A percentile compares a stretch with the other conserved stretches of the same genome.
These are phyloP conservation scores for Mycena haematopus DNA, from an alignment of 768 basidiomycete species.

Conservation along the genomic window DNA sequence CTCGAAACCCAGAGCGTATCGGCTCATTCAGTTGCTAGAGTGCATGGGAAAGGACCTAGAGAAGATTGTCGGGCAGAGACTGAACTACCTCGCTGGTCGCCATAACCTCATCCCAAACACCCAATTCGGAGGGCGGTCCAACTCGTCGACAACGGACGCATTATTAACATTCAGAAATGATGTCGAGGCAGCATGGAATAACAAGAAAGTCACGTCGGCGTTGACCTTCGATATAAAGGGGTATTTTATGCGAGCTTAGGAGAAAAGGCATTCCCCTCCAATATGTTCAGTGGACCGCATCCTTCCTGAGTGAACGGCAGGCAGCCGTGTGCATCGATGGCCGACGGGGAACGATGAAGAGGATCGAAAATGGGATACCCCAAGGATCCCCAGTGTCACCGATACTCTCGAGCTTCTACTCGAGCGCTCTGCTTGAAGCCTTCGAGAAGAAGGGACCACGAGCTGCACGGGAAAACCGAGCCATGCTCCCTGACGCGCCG, in stretches of 20 bases:
- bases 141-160: constrained; percentile 34
- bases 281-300: constrained; percentile 31
- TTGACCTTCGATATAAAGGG: constrained; percentile 40
- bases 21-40: neutral
- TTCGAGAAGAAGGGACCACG: constrained; percentile 24
- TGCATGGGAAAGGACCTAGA: neutral
- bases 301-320: constrained; percentile 35
- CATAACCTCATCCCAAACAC: constrained; percentile 33
- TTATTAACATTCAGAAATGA: constrained; percentile 35
- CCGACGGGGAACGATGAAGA: constrained; percentile 31
- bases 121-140: constrained; percentile 34
- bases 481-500: constrained; percentile 28
- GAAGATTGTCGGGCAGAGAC: neutral
- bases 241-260: constrained; percentile 35
- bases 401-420: constrained; percentile 36
- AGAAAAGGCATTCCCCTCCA: constrained; percentile 30
- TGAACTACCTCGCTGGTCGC: constrained; percentile 29
- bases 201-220: constrained; percentile 32
- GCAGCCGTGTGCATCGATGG: constrained; percentile 37
- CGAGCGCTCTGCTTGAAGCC: constrained; percentile 32
- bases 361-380: constrained; percentile 40
- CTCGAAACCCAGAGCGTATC: neutral
- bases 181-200: constrained; percentile 34
- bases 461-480: constrained; percentile 16
- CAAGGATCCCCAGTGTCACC: constrained; percentile 42